phyloP scores from a whole-genome alignment of 176 grass and related monocot genomes.

The Triticum dicoccoides region DNA sequence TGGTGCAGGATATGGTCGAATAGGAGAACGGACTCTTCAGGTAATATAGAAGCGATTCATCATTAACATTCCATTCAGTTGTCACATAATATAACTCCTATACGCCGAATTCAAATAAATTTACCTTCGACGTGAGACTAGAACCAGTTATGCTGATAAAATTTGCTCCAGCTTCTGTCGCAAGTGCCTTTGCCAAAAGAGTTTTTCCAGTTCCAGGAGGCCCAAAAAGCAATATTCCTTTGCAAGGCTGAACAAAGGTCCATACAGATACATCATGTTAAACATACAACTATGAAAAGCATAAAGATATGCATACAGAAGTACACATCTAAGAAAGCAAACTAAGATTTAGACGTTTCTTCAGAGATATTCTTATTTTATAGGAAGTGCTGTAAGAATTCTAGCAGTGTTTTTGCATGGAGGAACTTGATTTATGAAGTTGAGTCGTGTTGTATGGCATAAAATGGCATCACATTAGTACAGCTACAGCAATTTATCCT shows the following conservation, averaged over 20 bases:
- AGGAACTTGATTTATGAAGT: slow-evolving; percentile 3
- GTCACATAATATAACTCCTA: background rate
- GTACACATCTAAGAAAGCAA: slow-evolving; percentile 7
- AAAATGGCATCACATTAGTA: background rate
- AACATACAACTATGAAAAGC: background rate
- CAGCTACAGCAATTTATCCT: background rate
- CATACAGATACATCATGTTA: slow-evolving; percentile 6
- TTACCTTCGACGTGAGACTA: slow-evolving; percentile 87
- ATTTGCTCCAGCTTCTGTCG: slow-evolving; percentile 96
- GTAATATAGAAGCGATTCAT: background rate
- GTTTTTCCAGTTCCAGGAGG: slow-evolving; percentile 98
- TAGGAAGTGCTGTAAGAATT: background rate
- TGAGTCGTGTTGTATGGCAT: background rate
- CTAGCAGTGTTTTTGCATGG: background rate
- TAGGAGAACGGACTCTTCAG: background rate
- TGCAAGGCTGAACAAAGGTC: slow-evolving; percentile 74
- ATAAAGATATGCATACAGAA: background rate
- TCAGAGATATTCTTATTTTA: background rate
- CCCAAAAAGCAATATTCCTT: slow-evolving; percentile 95
- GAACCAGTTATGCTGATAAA: slow-evolving; percentile 94
- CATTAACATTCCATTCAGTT: background rate
- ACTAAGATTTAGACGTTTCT: background rate
- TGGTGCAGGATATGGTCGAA: background rate
- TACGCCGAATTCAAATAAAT: slow-evolving; percentile 16
- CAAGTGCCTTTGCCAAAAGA: slow-evolving; percentile 95